Evolutionary conservation across 495 filamentous ascomycete genomes (phyloP), one percentile per base, ranked within the genome.

Genomic region (Polyplosphaeria fusca): DNA sequence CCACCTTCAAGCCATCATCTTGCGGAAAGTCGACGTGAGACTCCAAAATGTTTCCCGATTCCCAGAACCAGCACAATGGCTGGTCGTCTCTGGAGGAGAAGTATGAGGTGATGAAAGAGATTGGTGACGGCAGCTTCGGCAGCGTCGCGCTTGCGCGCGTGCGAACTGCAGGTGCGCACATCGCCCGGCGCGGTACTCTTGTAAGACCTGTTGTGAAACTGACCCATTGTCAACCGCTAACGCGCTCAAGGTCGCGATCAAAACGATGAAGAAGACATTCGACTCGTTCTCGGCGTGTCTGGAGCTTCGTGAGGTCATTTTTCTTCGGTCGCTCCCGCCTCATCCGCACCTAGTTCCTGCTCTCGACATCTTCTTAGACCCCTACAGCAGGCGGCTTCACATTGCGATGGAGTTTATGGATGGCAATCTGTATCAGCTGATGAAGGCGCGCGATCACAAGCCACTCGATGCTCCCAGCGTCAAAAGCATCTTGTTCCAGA

Each of bases 391-490:
- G 74, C 94, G 96, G 72, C 82, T 99, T 42, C 94, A 99, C 71
- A 99, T 99, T 53, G 85, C 82, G 65, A 99, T 99, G 94, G 94
- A 99, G 73, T 96, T 96, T 64, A 99, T 99, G 94, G 94, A 99
- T 70, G 94, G 94, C 25, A 99, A 99, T 69, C 77, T 99, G 1
- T 99, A 99, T 67, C 94, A 97, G 73, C 74, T 99, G 46, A 99
- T 99, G 93, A 99, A 99, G 69, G 85, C 93, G 46, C 82, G 94
- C 51, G 93, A 99, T 58, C 91, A 95, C 74, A 97, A 96, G 72
- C 84, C 76, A 52, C 77, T 99, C 20, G 94, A 99, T 67, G 85
- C 84, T 38, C 83, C 80, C 57, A 93, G 89, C 57, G 94, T 99
- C 52, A 97, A 99, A 77, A 97, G 92, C 73, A 94, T 99, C 61